A percentile compares a stretch with the other conserved stretches of the same genome.
Evolutionary conservation across 495 filamentous ascomycete species (phyloP).

Genomic region (Annulohypoxylon moriforme): DNA sequence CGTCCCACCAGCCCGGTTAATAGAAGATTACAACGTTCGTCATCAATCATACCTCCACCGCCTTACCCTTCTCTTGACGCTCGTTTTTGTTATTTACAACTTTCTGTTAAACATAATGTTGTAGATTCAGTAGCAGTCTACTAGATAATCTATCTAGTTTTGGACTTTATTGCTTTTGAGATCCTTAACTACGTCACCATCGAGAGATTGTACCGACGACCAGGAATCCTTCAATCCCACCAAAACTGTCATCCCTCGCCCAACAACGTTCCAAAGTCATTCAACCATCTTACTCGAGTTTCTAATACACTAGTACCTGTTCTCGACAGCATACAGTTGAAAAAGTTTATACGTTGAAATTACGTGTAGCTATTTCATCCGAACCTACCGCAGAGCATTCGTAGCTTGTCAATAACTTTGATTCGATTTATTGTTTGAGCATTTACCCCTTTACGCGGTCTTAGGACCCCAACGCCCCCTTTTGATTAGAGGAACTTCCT

Average conservation of each 20-base stretch:
- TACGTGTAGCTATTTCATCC: background rate
- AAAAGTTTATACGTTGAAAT: slow-evolving; percentile 10
- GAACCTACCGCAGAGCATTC: background rate
- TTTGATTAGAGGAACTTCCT: background rate
- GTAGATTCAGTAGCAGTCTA: slow-evolving; percentile 4
- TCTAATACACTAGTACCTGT: background rate
- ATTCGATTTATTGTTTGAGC: slow-evolving; percentile 9
- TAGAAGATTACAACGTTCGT: slow-evolving; percentile 23
- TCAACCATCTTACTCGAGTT: background rate
- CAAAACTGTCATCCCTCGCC: slow-evolving; percentile 2
- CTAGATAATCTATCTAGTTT: slow-evolving; percentile 7
- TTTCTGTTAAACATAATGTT: slow-evolving; percentile 6
- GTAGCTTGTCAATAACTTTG: slow-evolving; percentile 3
- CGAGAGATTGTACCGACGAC: slow-evolving; percentile 23
- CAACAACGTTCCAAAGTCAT: slow-evolving; percentile 8
- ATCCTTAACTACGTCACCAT: slow-evolving; percentile 42
- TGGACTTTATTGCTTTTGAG: slow-evolving; percentile 18
- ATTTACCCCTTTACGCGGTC: slow-evolving; percentile 22
- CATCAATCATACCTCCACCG: slow-evolving; percentile 35
- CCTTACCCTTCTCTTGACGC: slow-evolving; percentile 9
- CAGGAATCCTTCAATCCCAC: slow-evolving; percentile 28
- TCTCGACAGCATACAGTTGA: background rate
- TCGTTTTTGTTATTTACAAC: slow-evolving; percentile 29
- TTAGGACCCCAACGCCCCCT: slow-evolving; percentile 18
- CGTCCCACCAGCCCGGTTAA: slow-evolving; percentile 40